A percentile compares a stretch with the other conserved stretches of the same genome.
Conservation (phyloP, 331 rosid genomes). For the Prunus yedoensis region DNA sequence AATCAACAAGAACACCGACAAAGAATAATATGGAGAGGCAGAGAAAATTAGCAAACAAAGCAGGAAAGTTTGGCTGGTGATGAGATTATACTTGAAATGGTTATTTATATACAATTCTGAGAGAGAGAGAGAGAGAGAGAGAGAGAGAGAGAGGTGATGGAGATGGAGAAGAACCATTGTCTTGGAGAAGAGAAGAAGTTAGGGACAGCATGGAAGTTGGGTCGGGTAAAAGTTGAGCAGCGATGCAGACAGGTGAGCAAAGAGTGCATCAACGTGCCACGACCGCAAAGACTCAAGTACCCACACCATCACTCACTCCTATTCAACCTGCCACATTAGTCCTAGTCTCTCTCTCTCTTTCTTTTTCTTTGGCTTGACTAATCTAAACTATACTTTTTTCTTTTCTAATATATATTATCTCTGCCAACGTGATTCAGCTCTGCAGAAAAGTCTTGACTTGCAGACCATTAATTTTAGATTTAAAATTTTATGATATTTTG, state of each 20-base stretch:
- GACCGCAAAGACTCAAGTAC: slow-evolving; percentile 26
- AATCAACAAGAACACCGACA: background rate
- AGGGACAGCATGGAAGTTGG: slow-evolving; percentile 62
- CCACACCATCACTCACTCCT: slow-evolving; percentile 1
- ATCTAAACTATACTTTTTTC: too few species aligned
- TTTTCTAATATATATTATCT: too few species aligned
- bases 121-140: too few species aligned
- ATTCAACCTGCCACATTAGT: background rate
- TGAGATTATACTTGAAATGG: too few species aligned
- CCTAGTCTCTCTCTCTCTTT: background rate
- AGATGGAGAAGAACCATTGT: slow-evolving; percentile 43
- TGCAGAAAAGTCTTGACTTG: too few species aligned
- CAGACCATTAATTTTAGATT: accelerated
- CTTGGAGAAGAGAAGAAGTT: slow-evolving; percentile 31
- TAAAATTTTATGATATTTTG: too few species aligned
- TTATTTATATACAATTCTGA: too few species aligned
- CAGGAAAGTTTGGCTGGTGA: too few species aligned
- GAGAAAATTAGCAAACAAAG: too few species aligned
- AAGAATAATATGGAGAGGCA: background rate
- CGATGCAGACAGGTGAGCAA: slow-evolving; percentile 52
- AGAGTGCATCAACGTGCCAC: slow-evolving; percentile 45
- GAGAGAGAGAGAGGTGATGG: background rate
- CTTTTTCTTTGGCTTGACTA: background rate
- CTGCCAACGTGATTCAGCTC: too few species aligned
- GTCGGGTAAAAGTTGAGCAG: slow-evolving; percentile 75